phyloP scores from a whole-genome alignment of 192 early-diverging fungal genomes.

The Mortierella alpina region DNA sequence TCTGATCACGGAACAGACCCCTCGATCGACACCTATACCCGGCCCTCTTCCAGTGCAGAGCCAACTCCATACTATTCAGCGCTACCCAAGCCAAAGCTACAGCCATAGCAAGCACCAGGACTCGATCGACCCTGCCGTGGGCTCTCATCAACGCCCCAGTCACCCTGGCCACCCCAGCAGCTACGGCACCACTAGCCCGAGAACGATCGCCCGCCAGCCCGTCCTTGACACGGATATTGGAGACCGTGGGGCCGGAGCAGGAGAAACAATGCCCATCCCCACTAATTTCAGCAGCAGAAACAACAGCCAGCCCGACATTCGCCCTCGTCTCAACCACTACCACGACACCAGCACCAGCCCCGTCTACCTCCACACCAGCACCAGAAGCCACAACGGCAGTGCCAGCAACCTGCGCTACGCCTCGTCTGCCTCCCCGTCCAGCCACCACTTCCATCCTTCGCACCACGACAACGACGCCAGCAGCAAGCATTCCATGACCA shows the following conservation, averaged over 20 bases:
- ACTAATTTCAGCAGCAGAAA: too few species aligned
- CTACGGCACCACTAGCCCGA: neutral
- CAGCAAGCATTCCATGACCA: constrained; percentile 16
- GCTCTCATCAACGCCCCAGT: neutral
- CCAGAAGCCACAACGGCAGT: too few species aligned
- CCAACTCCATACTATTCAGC: neutral
- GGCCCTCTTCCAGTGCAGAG: constrained; percentile 10
- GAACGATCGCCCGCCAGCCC: too few species aligned
- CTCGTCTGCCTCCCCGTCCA: neutral
- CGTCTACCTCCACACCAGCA: too few species aligned
- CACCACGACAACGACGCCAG: neutral
- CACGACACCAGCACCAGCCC: too few species aligned
- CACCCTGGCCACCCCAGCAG: neutral
- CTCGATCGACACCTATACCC: constrained; percentile 34
- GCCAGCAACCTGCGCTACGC: too few species aligned
- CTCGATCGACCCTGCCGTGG: neutral
- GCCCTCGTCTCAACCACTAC: too few species aligned
- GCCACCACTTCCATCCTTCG: neutral
- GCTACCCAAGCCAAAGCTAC: neutral
- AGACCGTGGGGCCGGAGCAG: too few species aligned
- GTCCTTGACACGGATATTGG: too few species aligned
- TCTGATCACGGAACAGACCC: constrained; percentile 11
- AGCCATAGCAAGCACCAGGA: neutral
- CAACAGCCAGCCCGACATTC: too few species aligned
- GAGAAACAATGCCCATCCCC: too few species aligned